Evolutionary conservation across 345 rosid genomes (phyloP), one percentile per base, ranked within the genome.

Genomic region (Populus tremula): DNA sequence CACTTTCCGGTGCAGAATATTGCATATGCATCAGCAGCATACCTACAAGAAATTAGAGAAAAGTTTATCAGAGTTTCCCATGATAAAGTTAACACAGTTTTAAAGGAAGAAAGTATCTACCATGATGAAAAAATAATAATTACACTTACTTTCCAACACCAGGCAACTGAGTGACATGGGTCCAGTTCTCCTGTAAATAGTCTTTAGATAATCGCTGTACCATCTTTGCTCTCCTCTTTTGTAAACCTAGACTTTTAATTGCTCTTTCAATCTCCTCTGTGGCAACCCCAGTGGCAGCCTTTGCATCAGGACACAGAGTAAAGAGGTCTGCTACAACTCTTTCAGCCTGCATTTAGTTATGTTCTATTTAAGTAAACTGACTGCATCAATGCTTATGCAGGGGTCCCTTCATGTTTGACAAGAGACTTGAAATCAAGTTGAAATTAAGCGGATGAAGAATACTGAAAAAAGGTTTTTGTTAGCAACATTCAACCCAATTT

Each of bases 11-110:
- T 88, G 78, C 98, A 94, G 79, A 94, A 94, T 78, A 94, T 94
- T 3, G 97, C 97, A 82, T 91, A 89, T 1, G 98, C 97, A 76
- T 92, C 98, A 5, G 94, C 98, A 56, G 92, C 97, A 75, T 94
- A 93, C 89, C 96, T 93, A 82, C 69, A 68, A 73, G 78, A 43
- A 29, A 18, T 67, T 8, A 25, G 17, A 79, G 31, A 72, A 41
- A 56, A 53, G 8, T 54, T 12, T n/a, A 36, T 31, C 14, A 74
- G 54, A 10, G 49, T 5, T 5, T 21, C 35, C 20, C 18, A 27
- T 2, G 20, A 18, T 25, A 6, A 77, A 43, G 25, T 11, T 43
- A 43, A 43, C 2, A 43, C 47, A 11, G 14, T 43, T 43, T 5
- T 18, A 8, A 65, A 12, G 25, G 18, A 29, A 11, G 8, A 12